Percentiles rank a stretch among this genome's conserved stretches.
phyloP scores from a whole-genome alignment of 257 asterid genomes.

The Gentiana dahurica region DNA sequence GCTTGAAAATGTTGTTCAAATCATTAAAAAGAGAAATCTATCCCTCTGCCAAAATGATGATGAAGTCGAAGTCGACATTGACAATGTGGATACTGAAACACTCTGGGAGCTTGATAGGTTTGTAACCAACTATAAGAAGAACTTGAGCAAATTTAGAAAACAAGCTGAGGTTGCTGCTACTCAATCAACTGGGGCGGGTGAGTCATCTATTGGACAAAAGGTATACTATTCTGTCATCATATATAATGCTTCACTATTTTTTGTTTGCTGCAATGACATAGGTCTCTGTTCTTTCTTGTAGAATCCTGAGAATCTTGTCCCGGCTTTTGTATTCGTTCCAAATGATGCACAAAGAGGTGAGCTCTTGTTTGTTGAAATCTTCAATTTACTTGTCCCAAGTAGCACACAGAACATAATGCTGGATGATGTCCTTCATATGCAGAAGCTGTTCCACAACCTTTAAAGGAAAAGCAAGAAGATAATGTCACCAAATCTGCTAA shows the following conservation, averaged over 20 bases:
- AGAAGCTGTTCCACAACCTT: conserved; percentile 42
- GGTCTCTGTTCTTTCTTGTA: conserved; percentile 7
- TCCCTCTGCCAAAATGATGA: conserved; percentile 72
- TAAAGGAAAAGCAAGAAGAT: conserved; percentile 28
- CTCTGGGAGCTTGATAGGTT: conserved; percentile 97
- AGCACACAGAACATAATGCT: conserved; percentile 8
- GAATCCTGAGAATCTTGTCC: conserved; percentile 25
- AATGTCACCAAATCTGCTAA: conserved; percentile 38
- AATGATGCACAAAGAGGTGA: conserved; percentile 44
- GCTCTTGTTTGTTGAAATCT: conserved; percentile 1
- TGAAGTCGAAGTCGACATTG: conserved; percentile 91
- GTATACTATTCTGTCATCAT: conserved; percentile 16
- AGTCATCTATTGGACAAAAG: conserved; percentile 39
- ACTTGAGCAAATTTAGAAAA: conserved; percentile 65
- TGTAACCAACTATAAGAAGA: conserved; percentile 66
- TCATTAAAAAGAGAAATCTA: conserved; percentile 72
- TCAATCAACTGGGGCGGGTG: conserved; percentile 26
- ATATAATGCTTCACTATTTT: not conserved
- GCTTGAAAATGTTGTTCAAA: conserved; percentile 75
- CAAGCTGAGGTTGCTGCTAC: conserved; percentile 37
- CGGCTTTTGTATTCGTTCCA: conserved; percentile 34
- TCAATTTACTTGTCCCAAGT: not conserved
- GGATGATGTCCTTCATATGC: conserved; percentile 11
- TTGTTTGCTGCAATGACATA: not conserved
- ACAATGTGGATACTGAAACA: conserved; percentile 81